Evolutionary conservation across 306 rosid genomes (phyloP).

Genomic region (Adenanthera pavonina): DNA sequence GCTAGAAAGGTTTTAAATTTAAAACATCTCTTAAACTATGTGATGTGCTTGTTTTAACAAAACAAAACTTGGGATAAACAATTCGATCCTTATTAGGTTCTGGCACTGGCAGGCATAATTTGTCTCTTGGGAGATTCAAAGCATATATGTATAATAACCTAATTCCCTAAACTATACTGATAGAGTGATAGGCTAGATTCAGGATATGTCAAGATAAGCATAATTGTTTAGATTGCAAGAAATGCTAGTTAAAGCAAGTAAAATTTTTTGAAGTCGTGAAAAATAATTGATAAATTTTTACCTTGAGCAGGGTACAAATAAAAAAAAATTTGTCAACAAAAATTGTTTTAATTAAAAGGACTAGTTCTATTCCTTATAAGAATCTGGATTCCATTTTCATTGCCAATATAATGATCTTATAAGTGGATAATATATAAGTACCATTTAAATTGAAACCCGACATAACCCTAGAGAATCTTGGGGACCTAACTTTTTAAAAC

Average conservation of each 20-base stretch:
- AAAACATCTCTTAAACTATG: conserved; percentile 35
- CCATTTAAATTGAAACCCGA: background rate
- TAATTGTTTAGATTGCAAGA: conserved; percentile 18
- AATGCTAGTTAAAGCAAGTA: conserved; percentile 26
- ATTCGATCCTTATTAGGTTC: conserved; percentile 42
- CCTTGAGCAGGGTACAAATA: background rate
- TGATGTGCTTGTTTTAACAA: conserved; percentile 36
- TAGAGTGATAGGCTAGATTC: conserved; percentile 16
- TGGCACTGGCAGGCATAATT: conserved; percentile 35
- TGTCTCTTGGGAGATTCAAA: conserved; percentile 57
- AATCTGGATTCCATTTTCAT: no score
- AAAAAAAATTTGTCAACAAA: background rate
- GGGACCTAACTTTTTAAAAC: background rate
- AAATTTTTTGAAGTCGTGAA: background rate
- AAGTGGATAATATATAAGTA: background rate
- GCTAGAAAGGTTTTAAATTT: conserved; percentile 24
- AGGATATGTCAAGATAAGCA: conserved; percentile 51
- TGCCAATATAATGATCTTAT: no score
- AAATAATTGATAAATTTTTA: background rate
- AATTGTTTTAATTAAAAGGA: background rate
- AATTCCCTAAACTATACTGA: conserved; percentile 20
- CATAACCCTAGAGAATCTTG: background rate
- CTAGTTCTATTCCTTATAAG: background rate
- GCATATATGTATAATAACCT: conserved; percentile 33
- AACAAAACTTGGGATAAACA: conserved; percentile 32